Evolutionary conservation across 2,329 filamentous ascomycete species (phyloP), one percentile per base, ranked within the genome.

Genomic region (Chaetomiaceae sp.): DNA sequence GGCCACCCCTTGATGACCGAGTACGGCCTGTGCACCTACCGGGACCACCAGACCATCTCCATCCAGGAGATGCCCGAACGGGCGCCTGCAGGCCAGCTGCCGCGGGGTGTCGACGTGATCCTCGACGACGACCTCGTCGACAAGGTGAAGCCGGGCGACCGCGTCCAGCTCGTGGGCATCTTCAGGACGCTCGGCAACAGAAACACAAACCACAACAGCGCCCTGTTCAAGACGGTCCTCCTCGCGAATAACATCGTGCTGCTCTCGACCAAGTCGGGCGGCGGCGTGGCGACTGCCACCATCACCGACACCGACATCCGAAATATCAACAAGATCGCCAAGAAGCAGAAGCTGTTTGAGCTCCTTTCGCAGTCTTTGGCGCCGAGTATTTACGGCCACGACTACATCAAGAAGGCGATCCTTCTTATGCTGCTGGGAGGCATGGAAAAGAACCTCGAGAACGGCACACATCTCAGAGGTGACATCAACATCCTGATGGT

Each of bases 401-500:
- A 95, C 63, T 87, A 96, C 67, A 95, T 99, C 72, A 99, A 99
- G 71, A 96, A 95, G 70, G 93, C 93, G 0, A 95, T 99, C 58
- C 72, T 99, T 27, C 81, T 99, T 43, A 95, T 97, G 88, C 78
- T 99, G 23, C 75, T 99, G 13, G 88, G 93, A 63, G 93, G 93
- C 52, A 90, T 95, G 79, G 93, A 99, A 75, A 99, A 99, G 77
- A 99, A 99, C 63, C 71, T 99, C 50, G 93, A 97, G 57, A 99
- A 99, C 62, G 93, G 93, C 52, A 97, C 93, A 1, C 93, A 99
- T 79, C 73, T 99, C 66, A 86, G 93, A 78, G 93, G 93, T 73
- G 93, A 99, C 65, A 97, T 99, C 72, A 99, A 99, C 68, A 96
- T 99, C 59, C 78, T 99, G 44, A 97, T 99, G 93, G 92, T 99